phyloP scores from a whole-genome alignment of 768 basidiomycete species.

The Naganishia randhawae region DNA sequence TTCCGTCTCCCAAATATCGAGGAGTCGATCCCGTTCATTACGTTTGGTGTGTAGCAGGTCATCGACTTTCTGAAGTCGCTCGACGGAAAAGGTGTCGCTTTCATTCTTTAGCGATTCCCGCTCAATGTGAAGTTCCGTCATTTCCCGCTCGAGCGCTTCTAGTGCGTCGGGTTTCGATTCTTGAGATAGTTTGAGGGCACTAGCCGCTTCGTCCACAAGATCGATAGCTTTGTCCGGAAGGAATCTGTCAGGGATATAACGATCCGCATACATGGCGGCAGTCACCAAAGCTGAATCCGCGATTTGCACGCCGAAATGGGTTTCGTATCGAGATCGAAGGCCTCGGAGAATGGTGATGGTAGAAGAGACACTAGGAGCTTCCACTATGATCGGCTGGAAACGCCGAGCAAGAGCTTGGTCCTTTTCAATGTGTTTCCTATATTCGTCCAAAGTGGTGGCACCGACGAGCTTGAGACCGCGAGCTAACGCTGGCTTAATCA shows the following conservation, averaged over 20 bases:
- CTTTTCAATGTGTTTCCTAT: constrained; percentile 84
- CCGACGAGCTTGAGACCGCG: constrained; percentile 83
- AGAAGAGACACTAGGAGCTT: constrained; percentile 75
- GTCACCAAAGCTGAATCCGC: constrained; percentile 83
- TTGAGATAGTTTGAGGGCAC: constrained; percentile 77
- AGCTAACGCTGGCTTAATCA: constrained; percentile 88
- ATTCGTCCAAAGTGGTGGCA: constrained; percentile 86
- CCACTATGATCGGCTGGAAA: constrained; percentile 83
- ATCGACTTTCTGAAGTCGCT: constrained; percentile 67
- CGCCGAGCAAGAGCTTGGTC: constrained; percentile 86
- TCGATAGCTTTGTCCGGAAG: constrained; percentile 78
- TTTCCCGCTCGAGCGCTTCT: constrained; percentile 74
- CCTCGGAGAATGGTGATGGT: constrained; percentile 69
- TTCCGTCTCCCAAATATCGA: constrained; percentile 63
- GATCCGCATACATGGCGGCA: constrained; percentile 76
- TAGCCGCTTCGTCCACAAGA: constrained; percentile 88
- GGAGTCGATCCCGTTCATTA: constrained; percentile 61
- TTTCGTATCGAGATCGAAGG: constrained; percentile 76
- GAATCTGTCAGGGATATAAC: constrained; percentile 81
- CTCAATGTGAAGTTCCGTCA: constrained; percentile 84
- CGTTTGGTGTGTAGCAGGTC: constrained; percentile 61
- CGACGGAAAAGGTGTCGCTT: constrained; percentile 74
- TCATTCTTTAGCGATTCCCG: constrained; percentile 85
- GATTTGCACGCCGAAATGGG: constrained; percentile 90
- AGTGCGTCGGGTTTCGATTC: constrained; percentile 75